phyloP scores from a whole-genome alignment of 805 yeast genomes.

The Isabelozyma rhagii region DNA sequence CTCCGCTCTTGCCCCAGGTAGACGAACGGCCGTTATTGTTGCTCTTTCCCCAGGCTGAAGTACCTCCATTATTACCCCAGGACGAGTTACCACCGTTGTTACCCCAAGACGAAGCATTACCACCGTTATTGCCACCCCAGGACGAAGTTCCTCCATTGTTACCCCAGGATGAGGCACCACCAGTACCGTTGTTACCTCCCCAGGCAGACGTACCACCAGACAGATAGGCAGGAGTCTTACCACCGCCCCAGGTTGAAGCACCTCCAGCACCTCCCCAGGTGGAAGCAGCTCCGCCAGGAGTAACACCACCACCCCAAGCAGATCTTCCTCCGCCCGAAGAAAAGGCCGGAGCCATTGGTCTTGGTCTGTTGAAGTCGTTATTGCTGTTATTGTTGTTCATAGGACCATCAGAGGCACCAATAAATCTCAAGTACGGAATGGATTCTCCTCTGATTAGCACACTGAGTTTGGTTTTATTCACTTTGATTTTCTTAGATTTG shows the following conservation, averaged over 20 bases:
- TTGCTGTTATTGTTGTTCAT: conserved; percentile 5
- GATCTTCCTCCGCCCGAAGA: conserved; percentile 49
- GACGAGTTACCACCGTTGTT: conserved; percentile 13
- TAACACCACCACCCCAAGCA: conserved; percentile 46
- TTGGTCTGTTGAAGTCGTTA: conserved; percentile 11
- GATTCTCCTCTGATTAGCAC: conserved; percentile 69
- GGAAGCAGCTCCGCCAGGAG: conserved; percentile 17
- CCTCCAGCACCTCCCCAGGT: conserved; percentile 29
- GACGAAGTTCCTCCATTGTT: conserved; percentile 32
- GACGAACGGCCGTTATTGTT: conserved; percentile 5
- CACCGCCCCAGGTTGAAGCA: conserved; percentile 22
- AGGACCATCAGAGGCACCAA: conserved; percentile 42
- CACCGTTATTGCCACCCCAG: conserved; percentile 45
- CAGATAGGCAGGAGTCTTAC: conserved; percentile 7
- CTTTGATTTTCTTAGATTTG: conserved; percentile 81
- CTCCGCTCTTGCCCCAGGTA: conserved; percentile 6
- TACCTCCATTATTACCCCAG: conserved; percentile 23
- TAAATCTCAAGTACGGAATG: conserved; percentile 74
- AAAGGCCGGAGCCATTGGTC: conserved; percentile 27
- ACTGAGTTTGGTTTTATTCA: conserved; percentile 73
- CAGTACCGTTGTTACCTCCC: conserved; percentile 46
- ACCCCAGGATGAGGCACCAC: conserved; percentile 53
- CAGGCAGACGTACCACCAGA: conserved; percentile 37
- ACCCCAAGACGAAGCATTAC: conserved; percentile 26
- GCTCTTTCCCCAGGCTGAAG: conserved; percentile 14